phyloP scores from a whole-genome alignment of 805 yeast genomes.

The Saccharomyces paradoxus region DNA sequence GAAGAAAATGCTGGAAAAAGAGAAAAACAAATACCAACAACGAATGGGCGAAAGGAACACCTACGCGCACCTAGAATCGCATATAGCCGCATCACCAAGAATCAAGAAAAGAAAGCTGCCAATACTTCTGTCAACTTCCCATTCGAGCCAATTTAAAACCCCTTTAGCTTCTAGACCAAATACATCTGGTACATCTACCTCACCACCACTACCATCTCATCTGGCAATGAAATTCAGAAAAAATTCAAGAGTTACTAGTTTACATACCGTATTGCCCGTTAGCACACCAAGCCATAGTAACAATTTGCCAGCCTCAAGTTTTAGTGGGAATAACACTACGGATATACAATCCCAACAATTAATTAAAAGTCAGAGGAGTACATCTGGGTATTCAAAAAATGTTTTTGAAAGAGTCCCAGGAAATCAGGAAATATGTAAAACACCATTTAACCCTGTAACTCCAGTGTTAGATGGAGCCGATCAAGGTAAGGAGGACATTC shows the following conservation, averaged over 20 bases:
- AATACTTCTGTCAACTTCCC: constrained; percentile 22
- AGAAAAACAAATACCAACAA: constrained; percentile 10
- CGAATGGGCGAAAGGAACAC: constrained; percentile 18
- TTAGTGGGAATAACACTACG: constrained; percentile 3
- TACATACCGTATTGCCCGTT: constrained; percentile 8
- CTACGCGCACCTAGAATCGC: constrained; percentile 24
- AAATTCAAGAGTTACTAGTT: constrained; percentile 5
- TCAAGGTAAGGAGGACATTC: not conserved
- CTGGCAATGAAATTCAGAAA: constrained; percentile 19
- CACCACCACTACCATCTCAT: constrained; percentile 25
- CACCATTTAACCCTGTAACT: constrained; percentile 13
- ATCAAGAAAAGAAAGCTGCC: constrained; percentile 24
- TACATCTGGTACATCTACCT: constrained; percentile 8
- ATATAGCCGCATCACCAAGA: constrained; percentile 26
- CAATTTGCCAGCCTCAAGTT: constrained; percentile 8
- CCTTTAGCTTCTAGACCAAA: constrained; percentile 12
- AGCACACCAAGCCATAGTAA: constrained; percentile 15
- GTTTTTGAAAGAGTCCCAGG: not conserved
- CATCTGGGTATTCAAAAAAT: not conserved
- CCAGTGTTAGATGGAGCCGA: not conserved
- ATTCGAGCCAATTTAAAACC: constrained; percentile 20
- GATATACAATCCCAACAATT: not conserved
- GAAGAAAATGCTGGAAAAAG: constrained; percentile 21
- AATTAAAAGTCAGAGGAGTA: not conserved
- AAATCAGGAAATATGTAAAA: constrained; percentile 13